Evolutionary conservation across 805 yeast species (phyloP), one percentile per base, ranked within the genome.

Genomic region (Suhomyces tanzawaensis): DNA sequence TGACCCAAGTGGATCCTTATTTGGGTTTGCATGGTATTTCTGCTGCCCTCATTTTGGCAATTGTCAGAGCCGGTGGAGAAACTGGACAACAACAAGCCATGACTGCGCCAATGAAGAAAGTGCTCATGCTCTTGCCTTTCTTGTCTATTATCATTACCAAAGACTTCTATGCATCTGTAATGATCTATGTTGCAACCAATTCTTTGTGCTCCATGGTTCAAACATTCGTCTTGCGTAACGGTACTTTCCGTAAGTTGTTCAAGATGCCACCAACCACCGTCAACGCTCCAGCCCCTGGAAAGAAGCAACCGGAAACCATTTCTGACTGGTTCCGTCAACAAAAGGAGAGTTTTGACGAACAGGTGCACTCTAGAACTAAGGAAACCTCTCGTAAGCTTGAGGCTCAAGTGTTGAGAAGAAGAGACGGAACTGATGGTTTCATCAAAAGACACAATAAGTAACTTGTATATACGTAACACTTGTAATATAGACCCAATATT

Each of bases 1-100:
- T 93, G 51, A 71, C 86, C 14, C 82, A 77, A 23, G 80, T 95
- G 2, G 99, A 93, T 60, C 97, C 98, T 3, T 93, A 86, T 64
- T 66, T 86, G 39, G 97, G 96, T 3, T 71, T 91, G 45, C 98
- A 90, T 57, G 62, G 83, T 30, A 64, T 88, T 29, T 81, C 98
- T 12, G 96, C 96, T 8, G 73, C 79, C 18, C 72, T 83, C 18
- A 85, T 89, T 43, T 76, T 85, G 38, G 72, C 78, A 1, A 82
- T 91, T 51, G 80, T 91, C 60, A 78, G 80, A 58, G 66, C 81
- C 31, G 98, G 97, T 44, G 96, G 96, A 49, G 97, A 91, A 58
- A 84, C 93, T 9, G 97, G 96, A 36, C 45, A 40, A 14, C 45
- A 40, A 14, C 79, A 74, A 36, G 74, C 71, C 37, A 71, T 84